A percentile compares a stretch with the other conserved stretches of the same genome.
phyloP scores from a whole-genome alignment of 495 filamentous ascomycete species.

The Xylaria sp. region DNA sequence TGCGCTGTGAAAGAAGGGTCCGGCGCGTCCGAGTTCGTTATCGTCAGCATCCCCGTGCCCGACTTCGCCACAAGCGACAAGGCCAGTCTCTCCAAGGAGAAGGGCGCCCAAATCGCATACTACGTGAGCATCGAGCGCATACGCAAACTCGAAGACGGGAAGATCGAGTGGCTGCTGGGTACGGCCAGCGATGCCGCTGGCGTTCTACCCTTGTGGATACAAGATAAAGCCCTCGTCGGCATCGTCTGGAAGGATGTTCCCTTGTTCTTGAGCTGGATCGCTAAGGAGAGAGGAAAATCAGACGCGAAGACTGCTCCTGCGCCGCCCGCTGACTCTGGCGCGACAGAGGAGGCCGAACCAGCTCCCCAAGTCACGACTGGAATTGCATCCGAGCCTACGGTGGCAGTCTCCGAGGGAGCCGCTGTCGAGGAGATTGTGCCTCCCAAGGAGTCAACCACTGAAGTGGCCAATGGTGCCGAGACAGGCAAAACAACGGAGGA shows the following conservation, averaged over 20 bases:
- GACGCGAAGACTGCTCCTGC: slow-evolving; percentile 7
- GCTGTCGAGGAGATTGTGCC: background rate
- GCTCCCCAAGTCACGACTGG: slow-evolving; percentile 25
- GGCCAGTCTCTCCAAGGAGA: slow-evolving; percentile 43
- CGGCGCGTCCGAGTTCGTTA: slow-evolving; percentile 52
- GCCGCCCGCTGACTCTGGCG: background rate
- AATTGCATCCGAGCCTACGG: slow-evolving; percentile 17
- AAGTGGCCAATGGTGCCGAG: slow-evolving; percentile 23
- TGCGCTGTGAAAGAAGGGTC: slow-evolving; percentile 30
- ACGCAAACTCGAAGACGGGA: slow-evolving; percentile 40
- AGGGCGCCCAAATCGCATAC: slow-evolving; percentile 55
- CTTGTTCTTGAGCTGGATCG: slow-evolving; percentile 69
- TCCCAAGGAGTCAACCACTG: slow-evolving; percentile 9
- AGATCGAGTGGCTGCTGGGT: slow-evolving; percentile 72
- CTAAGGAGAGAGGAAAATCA: slow-evolving; percentile 43
- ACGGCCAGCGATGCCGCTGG: slow-evolving; percentile 75
- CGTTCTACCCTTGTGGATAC: slow-evolving; percentile 69
- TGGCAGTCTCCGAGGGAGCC: slow-evolving; percentile 23
- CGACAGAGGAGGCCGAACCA: slow-evolving; percentile 15
- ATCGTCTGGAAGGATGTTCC: slow-evolving; percentile 76
- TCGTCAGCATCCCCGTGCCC: slow-evolving; percentile 61
- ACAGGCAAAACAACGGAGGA: slow-evolving; percentile 22
- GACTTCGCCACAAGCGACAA: slow-evolving; percentile 45
- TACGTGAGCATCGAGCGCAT: slow-evolving; percentile 71
- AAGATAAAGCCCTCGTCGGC: slow-evolving; percentile 68